Conservation (phyloP, 768 basidiomycete species). For the Kwoniella shandongensis region DNA sequence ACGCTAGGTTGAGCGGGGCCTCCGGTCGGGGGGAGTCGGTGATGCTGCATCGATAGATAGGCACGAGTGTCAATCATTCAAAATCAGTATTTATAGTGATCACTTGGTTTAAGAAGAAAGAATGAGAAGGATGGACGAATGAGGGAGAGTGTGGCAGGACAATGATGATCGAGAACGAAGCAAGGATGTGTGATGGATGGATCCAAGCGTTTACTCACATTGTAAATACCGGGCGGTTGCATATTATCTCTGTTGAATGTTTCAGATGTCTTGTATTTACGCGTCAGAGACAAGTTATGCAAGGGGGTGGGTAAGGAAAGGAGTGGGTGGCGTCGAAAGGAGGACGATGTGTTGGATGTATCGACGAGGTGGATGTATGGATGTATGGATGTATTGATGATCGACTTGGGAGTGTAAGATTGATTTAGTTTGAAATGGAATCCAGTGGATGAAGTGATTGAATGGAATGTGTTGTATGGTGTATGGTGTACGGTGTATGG, state of each 20-base stretch:
- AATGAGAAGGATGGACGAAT: neutral
- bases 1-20: slow-evolving; percentile 22
- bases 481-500: too few species aligned
- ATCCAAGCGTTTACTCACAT: slow-evolving; percentile 23
- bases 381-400: slow-evolving; percentile 2
- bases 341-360: neutral
- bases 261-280: neutral
- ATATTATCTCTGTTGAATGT: slow-evolving; percentile 4
- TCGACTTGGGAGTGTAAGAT: too few species aligned
- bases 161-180: too few species aligned
- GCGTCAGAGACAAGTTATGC: too few species aligned
- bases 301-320: too few species aligned
- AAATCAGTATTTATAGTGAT: neutral
- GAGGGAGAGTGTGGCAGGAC: neutral
- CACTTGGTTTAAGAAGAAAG: neutral
- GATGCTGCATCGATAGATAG: slow-evolving; percentile 9
- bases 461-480: slow-evolving; percentile 3
- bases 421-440: neutral
- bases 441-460: neutral
- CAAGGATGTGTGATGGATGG: too few species aligned
- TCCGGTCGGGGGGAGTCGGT: slow-evolving; percentile 19
- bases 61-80: neutral
- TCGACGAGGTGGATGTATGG: neutral
- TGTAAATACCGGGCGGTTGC: slow-evolving; percentile 35
- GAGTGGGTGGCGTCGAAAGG: too few species aligned